Conservation (phyloP, 2,329 filamentous ascomycete species). For the Sporothrix dimorphospora region DNA sequence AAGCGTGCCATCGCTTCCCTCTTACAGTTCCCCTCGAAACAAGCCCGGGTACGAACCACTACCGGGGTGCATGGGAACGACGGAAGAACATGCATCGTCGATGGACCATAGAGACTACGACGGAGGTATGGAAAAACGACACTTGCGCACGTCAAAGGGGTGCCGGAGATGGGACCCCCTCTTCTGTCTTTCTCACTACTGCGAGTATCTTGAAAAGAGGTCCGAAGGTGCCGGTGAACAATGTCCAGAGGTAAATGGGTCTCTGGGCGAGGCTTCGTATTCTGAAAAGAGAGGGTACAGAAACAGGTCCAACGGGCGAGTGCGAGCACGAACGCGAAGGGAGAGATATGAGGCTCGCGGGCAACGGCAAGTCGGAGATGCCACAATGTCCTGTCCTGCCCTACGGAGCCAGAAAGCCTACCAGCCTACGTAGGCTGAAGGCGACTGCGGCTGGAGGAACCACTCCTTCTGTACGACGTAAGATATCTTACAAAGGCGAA, state of each 20-base stretch:
- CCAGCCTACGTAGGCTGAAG: background rate
- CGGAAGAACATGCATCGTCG: background rate
- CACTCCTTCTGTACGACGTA: too few species aligned
- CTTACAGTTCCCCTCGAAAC: constrained; percentile 16
- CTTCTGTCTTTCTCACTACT: background rate
- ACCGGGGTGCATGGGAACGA: background rate
- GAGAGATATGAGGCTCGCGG: background rate
- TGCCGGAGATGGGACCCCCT: background rate
- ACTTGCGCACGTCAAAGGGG: constrained; percentile 21
- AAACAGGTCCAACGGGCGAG: background rate
- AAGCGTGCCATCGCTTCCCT: constrained; percentile 10
- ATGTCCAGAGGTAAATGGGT: background rate
- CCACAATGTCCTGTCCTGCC: too few species aligned
- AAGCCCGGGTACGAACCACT: background rate
- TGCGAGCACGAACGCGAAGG: background rate
- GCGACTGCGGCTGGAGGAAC: background rate
- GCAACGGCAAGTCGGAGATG: background rate
- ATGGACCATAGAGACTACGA: too few species aligned
- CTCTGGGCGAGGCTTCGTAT: background rate
- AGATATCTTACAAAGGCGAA: too few species aligned
- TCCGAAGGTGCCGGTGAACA: constrained; percentile 1
- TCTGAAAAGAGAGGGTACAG: background rate
- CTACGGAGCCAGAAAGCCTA: too few species aligned
- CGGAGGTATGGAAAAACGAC: too few species aligned
- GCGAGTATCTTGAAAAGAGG: background rate